Evolutionary conservation across 192 early-diverging fungal species (phyloP), one percentile per base, ranked within the genome.

Genomic region (Coemansia aciculifera): DNA sequence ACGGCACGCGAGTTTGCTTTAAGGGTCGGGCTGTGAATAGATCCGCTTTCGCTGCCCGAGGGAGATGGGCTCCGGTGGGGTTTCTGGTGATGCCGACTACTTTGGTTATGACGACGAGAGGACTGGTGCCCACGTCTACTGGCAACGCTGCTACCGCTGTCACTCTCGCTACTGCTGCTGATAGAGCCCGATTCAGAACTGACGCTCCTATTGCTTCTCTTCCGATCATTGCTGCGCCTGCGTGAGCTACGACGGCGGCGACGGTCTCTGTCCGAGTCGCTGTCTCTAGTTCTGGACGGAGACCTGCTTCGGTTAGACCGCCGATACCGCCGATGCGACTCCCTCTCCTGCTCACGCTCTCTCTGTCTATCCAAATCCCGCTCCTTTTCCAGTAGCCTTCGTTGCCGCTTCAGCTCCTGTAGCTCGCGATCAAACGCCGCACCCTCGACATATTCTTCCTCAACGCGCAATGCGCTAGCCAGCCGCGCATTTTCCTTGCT

Each of bases 351-450:
- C 42, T 68, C 57, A 1, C 32, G 12, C 21, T 39, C 44, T 42
- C 38, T 31, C 15, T 63, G 64, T 38, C 19, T 3, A 21, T 73
- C 68, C 23, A 59, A 29, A 15, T 77, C 72, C 3, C 56, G 51
- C 56, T 81, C 75, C 40, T 51, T 62, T 23, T 77, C 75, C 27
- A 77, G 52, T 44, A 72, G 24, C 13, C 63, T 64, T 44, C 67
- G 68, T 32, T 74, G 66, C 2, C 78, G 64, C 31, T 46, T 71
- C 56, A 91, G 73, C 21, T 92, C 91, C 44, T 79, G 69, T 70
- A 93, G 87, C 83, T 84, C 81, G 27, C 68, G 69, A 36, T 84
- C 81, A 68, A 95, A 95, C 9, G 93, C 88, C 21, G 86, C 86
- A 19, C 94, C 93, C 62, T 93, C 89, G 1, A 87, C 85, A 79